Evolutionary conservation across 768 basidiomycete species (phyloP).

Genomic region (Mycena amicta): DNA sequence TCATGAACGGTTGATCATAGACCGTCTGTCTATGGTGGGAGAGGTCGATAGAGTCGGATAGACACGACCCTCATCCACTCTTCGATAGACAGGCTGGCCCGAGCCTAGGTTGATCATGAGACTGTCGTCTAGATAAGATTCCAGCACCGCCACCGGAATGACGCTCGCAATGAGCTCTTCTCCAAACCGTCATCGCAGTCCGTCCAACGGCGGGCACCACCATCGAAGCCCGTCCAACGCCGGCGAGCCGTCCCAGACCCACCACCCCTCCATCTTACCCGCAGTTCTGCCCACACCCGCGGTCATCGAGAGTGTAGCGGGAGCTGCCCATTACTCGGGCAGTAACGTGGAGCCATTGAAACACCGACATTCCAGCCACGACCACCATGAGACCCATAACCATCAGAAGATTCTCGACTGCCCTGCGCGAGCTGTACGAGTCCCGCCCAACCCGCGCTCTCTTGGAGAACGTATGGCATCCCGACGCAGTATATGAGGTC

Average conservation of each 20-base stretch:
- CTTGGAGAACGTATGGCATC: constrained; percentile 53
- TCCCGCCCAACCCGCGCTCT: constrained; percentile 55
- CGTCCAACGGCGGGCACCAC: background rate
- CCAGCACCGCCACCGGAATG: constrained; percentile 4
- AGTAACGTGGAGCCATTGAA: constrained; percentile 41
- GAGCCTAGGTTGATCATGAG: too few relatives aligned
- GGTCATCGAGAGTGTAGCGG: constrained; percentile 58
- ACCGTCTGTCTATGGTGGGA: too few relatives aligned
- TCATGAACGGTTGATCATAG: too few relatives aligned
- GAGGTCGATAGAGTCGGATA: background rate
- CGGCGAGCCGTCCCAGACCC: constrained; percentile 35
- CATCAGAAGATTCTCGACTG: constrained; percentile 48
- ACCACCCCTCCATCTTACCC: constrained; percentile 47
- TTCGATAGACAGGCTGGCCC: too few relatives aligned
- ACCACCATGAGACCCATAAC: constrained; percentile 35
- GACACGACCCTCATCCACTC: too few relatives aligned
- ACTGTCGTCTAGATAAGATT: background rate
- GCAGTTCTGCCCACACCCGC: constrained; percentile 50
- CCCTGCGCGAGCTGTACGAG: constrained; percentile 60
- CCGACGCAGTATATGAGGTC: constrained; percentile 61
- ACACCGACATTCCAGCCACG: constrained; percentile 41
- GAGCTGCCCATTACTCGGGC: constrained; percentile 67
- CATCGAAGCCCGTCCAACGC: background rate
- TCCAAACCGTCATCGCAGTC: background rate
- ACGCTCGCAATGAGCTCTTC: background rate